Base-by-base conservation (phyloP, 495 filamentous ascomycete genomes). In the Xylaria castorea region DNA sequence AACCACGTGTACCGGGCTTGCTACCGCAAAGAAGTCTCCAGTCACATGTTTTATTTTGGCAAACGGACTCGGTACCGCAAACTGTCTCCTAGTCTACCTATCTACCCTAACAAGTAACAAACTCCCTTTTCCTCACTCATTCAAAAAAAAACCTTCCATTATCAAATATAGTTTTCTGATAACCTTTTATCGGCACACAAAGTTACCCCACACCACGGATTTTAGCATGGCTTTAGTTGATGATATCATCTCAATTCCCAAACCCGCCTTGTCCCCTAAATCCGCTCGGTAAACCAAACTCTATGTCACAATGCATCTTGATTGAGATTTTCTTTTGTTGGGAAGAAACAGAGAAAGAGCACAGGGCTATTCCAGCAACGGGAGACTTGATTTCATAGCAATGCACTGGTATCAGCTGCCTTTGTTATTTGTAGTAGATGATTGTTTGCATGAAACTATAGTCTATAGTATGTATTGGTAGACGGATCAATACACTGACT, bases 1-100 rank as follows among this genome's bases (percentile, higher is more conserved):
- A 44, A 1, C 42, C 42, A 14, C 42, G 3, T 44, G 42, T 44
- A 44, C 1, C 9, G n/a, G n/a, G n/a, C 16, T 38, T 20, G 7
- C 3, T 18, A 57, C 53, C 27, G 12, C 53, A 11, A 57, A 4
- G 4, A 27, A 61, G n/a, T n/a, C 30, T 61, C 34, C 7, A 34
- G 58, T 61, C 58, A 40, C 58, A 61, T 61, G 58, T 61, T 61
- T 22, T 61, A 9, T 36, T 22, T 61, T 12, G 38, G 20, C 58
- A 61, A 38, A 61, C 3, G 14, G 14, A 32, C 27, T 32, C 6
- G 12, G 53, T 30, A 32, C 53, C 30, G 16, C 48, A 9, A 22
- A 51, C 48, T 25, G n/a, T 51, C 48, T 25, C 48, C n/a, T 25
- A n/a, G n/a, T n/a, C 46, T n/a, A n/a, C 16, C 46, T 20, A 48